phyloP scores from a whole-genome alignment of 257 asterid species.

The Lycium barbarum region DNA sequence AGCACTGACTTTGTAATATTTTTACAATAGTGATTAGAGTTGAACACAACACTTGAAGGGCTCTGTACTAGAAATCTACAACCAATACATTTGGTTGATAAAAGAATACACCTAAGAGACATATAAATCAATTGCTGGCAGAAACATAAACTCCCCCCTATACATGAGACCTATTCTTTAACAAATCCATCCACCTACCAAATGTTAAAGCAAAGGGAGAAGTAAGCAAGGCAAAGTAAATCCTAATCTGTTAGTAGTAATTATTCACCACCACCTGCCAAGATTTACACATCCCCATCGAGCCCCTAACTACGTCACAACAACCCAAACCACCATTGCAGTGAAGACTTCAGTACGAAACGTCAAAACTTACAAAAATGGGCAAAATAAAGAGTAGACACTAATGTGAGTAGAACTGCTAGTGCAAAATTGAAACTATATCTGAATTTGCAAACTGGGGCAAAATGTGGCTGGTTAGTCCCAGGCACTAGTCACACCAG shows the following conservation, averaged over 20 bases:
- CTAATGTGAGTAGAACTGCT: constrained; percentile 23
- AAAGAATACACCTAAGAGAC: neutral
- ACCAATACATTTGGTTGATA: constrained; percentile 28
- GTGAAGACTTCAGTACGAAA: constrained; percentile 10
- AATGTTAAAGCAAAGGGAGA: constrained; percentile 4
- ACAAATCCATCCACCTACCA: constrained; percentile 1
- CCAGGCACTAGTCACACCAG: constrained; percentile 39
- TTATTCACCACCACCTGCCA: constrained; percentile 33
- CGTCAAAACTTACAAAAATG: neutral
- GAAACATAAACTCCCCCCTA: constrained; percentile 1
- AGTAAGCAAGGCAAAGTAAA: constrained; percentile 23
- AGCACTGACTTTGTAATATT: neutral
- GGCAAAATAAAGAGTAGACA: neutral
- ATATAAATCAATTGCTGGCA: constrained; percentile 19
- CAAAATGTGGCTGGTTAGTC: constrained; percentile 32
- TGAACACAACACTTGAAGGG: constrained; percentile 5
- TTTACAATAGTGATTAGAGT: neutral
- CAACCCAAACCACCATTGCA: constrained; percentile 28
- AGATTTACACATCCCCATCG: constrained; percentile 30
- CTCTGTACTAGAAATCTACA: neutral
- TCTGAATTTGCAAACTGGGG: constrained; percentile 23
- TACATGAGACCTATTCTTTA: neutral
- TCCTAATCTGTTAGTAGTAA: constrained; percentile 28
- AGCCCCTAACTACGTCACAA: constrained; percentile 25
- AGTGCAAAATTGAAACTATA: constrained; percentile 27